A percentile compares a stretch with the other conserved stretches of the same genome.
These are phyloP conservation scores for Fusarium citri DNA, from an alignment of 2,329 filamentous ascomycete species.

Conservation along the genomic window DNA sequence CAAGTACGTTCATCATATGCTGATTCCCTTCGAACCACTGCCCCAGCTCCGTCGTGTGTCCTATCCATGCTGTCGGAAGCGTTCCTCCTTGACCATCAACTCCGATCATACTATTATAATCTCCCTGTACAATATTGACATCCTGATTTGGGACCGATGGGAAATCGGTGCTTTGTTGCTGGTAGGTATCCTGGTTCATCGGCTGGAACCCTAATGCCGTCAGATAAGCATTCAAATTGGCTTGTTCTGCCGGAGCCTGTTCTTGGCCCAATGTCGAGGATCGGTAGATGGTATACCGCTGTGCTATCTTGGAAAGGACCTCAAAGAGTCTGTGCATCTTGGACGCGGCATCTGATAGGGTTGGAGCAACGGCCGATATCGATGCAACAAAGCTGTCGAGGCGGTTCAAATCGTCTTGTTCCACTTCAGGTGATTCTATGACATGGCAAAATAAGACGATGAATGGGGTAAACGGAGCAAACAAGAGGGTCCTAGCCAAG, in stretches of 20 bases:
- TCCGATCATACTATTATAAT: not conserved
- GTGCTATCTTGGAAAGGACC: constrained; percentile 1
- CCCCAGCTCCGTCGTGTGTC: constrained; percentile 50
- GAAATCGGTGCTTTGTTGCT: not conserved
- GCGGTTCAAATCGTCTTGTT: constrained; percentile 1
- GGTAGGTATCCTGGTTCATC: not conserved
- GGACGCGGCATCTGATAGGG: constrained; percentile 4
- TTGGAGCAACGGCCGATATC: not conserved
- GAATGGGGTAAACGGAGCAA: constrained; percentile 16
- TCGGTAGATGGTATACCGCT: not conserved
- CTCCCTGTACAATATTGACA: not conserved
- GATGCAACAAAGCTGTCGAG: not conserved
- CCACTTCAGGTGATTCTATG: not conserved
- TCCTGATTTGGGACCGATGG: not conserved
- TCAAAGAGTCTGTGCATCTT: constrained; percentile 7
- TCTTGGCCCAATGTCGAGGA: not conserved
- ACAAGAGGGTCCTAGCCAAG: constrained; percentile 3
- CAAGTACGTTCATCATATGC: constrained; percentile 50
- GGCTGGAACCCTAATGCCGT: not conserved
- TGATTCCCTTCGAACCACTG: constrained; percentile 53
- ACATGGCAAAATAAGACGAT: constrained; percentile 17
- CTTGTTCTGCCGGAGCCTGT: not conserved
- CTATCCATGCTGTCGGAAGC: constrained; percentile 45
- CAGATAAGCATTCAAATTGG: not conserved
- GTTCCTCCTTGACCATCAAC: not conserved